Percentiles rank a stretch among this genome's conserved stretches.
phyloP scores from a whole-genome alignment of 768 basidiomycete genomes.

The Collybia sp. region DNA sequence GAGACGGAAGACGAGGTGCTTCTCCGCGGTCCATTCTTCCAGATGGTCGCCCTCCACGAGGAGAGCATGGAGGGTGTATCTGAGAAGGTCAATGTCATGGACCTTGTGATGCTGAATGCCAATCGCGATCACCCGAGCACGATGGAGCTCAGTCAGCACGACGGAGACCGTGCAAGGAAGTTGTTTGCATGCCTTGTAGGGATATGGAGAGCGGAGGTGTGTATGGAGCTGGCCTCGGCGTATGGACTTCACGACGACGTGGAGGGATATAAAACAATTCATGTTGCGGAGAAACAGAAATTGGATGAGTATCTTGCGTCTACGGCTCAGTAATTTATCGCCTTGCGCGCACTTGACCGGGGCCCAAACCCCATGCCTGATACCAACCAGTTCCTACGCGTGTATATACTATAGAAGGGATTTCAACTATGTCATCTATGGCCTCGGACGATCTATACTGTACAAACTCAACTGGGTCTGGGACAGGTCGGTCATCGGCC shows the following conservation, averaged over 20 bases:
- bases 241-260: slow-evolving; percentile 10
- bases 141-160: slow-evolving; percentile 14
- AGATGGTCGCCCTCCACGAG: slow-evolving; percentile 11
- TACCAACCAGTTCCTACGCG: too few species aligned
- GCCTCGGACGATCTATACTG: too few species aligned
- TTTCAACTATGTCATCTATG: too few species aligned
- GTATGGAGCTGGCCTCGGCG: slow-evolving; percentile 10
- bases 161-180: slow-evolving; percentile 10
- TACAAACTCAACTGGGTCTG: too few species aligned
- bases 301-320: background rate
- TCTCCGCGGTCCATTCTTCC: slow-evolving; percentile 18
- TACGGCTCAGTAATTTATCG: too few species aligned
- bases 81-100: slow-evolving; percentile 10
- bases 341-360: too few species aligned
- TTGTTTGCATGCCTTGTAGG: slow-evolving; percentile 13
- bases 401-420: too few species aligned
- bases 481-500: too few species aligned
- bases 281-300: slow-evolving; percentile 4
- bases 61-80: slow-evolving; percentile 6
- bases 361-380: too few species aligned
- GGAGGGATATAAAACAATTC: slow-evolving; percentile 8
- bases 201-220: slow-evolving; percentile 13
- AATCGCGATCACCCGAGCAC: slow-evolving; percentile 19
- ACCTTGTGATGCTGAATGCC: slow-evolving; percentile 14
- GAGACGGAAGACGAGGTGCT: slow-evolving; percentile 16